A percentile compares a stretch with the other conserved stretches of the same genome.
Evolutionary conservation across 164 flowering plant species (phyloP).

Genomic region (Stephania yunnanensis): DNA sequence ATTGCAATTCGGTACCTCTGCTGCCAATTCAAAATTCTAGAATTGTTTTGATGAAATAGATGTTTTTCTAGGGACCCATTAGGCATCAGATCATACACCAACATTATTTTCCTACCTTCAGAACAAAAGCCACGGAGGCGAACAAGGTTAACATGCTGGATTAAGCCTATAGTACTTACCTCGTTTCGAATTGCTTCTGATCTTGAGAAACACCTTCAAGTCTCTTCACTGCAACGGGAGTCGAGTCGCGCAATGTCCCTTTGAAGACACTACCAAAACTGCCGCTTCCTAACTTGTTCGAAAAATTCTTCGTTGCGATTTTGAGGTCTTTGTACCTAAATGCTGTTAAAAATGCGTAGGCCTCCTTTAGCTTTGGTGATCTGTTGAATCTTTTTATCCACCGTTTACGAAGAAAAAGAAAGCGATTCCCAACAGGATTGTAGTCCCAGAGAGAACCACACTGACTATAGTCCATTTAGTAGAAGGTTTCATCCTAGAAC

Average conservation of each 20-base stretch:
- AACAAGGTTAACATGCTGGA: no score
- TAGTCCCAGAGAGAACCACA: constrained; percentile 5
- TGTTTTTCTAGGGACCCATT: constrained; percentile 33
- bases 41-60: constrained; percentile 22
- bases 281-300: no score
- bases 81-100: constrained; percentile 3
- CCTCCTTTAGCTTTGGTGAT: not conserved
- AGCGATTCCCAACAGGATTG: constrained; percentile 13
- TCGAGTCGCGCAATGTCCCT: no score
- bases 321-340: no score
- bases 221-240: no score
- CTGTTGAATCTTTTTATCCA: not conserved
- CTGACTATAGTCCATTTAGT: constrained; percentile 15
- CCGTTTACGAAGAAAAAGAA: constrained; percentile 12
- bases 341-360: no score
- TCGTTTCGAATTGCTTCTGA: no score
- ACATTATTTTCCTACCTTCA: not conserved
- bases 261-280: no score
- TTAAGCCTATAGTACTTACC: no score
- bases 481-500: not conserved
- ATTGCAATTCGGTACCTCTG: constrained; percentile 18
- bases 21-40: constrained; percentile 19
- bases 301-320: no score
- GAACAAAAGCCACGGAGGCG: no score
- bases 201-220: no score